A percentile compares a stretch with the other conserved stretches of the same genome.
These are phyloP conservation scores for Dryadomyces quercivorus DNA, from an alignment of 2,329 filamentous ascomycete genomes.

Conservation along the genomic window DNA sequence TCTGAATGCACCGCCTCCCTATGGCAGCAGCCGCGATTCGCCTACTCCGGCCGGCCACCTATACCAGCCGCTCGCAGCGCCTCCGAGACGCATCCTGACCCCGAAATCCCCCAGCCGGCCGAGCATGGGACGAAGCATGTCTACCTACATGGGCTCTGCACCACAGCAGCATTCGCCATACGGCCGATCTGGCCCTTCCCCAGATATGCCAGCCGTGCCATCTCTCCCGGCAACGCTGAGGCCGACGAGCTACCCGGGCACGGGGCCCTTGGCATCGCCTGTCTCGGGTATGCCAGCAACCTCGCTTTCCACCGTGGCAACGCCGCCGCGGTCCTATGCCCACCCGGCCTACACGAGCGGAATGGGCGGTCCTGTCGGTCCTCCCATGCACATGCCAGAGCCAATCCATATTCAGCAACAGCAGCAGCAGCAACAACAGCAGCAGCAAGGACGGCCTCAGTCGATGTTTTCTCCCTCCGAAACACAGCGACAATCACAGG, in stretches of 20 bases:
- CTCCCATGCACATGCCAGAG: neutral
- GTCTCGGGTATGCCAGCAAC: neutral
- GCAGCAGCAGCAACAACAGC: slow-evolving; percentile 4
- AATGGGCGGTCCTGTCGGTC: neutral
- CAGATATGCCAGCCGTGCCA: slow-evolving; percentile 7
- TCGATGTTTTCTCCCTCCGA: neutral
- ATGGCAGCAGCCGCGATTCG: neutral
- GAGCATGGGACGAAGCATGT: slow-evolving; percentile 26
- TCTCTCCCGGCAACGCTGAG: slow-evolving; percentile 3
- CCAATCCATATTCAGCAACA: neutral
- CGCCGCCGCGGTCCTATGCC: slow-evolving; percentile 12
- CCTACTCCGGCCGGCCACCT: neutral
- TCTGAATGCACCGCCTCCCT: neutral
- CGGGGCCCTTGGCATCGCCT: neutral
- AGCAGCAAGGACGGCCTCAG: neutral
- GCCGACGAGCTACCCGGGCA: neutral
- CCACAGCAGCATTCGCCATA: neutral
- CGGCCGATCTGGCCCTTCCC: neutral
- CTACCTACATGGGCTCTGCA: neutral
- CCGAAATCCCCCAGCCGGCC: slow-evolving; percentile 45
- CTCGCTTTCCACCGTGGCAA: slow-evolving; percentile 2
- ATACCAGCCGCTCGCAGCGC: slow-evolving; percentile 15
- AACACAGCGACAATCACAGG: neutral
- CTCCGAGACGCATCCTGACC: slow-evolving; percentile 33
- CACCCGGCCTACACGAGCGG: slow-evolving; percentile 8